These are phyloP conservation scores for Arabis hirsuta DNA, from an alignment of 345 rosid species.

Conservation along the genomic window DNA sequence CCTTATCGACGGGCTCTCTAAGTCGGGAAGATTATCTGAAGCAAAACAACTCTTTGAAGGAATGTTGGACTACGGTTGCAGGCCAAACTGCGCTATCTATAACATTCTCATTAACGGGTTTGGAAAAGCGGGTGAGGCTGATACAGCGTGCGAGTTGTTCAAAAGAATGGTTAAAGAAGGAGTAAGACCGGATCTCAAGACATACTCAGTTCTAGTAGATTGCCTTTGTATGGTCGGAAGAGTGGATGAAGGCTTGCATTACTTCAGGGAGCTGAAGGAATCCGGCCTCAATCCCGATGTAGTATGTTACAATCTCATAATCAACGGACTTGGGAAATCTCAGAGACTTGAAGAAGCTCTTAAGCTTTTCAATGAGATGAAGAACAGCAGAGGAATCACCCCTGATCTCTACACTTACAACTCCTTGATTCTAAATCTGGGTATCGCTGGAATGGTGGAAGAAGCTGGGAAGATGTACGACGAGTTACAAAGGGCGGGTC, in stretches of 20 bases:
- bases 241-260: slow-evolving; percentile 74
- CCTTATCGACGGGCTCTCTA: slow-evolving; percentile 75
- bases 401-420: slow-evolving; percentile 91
- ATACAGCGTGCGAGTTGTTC: slow-evolving; percentile 65
- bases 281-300: slow-evolving; percentile 67
- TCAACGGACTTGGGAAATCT: slow-evolving; percentile 77
- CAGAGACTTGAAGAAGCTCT: slow-evolving; percentile 71
- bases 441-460: slow-evolving; percentile 67
- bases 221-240: slow-evolving; percentile 68
- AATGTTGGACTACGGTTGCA: slow-evolving; percentile 78
- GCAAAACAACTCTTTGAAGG: slow-evolving; percentile 76
- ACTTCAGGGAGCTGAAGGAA: slow-evolving; percentile 69
- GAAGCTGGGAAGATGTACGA: slow-evolving; percentile 66
- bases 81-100: slow-evolving; percentile 82
- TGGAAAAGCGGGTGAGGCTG: slow-evolving; percentile 77
- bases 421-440: slow-evolving; percentile 71
- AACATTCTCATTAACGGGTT: slow-evolving; percentile 86
- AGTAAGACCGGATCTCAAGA: slow-evolving; percentile 85
- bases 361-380: slow-evolving; percentile 68
- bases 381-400: slow-evolving; percentile 49
- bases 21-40: slow-evolving; percentile 66
- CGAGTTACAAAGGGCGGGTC: slow-evolving; percentile 65
- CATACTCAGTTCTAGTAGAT: slow-evolving; percentile 81
- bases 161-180: slow-evolving; percentile 78
- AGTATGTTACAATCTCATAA: slow-evolving; percentile 74